phyloP scores from a whole-genome alignment of 257 asterid species.

The Nicotiana sylvestris region DNA sequence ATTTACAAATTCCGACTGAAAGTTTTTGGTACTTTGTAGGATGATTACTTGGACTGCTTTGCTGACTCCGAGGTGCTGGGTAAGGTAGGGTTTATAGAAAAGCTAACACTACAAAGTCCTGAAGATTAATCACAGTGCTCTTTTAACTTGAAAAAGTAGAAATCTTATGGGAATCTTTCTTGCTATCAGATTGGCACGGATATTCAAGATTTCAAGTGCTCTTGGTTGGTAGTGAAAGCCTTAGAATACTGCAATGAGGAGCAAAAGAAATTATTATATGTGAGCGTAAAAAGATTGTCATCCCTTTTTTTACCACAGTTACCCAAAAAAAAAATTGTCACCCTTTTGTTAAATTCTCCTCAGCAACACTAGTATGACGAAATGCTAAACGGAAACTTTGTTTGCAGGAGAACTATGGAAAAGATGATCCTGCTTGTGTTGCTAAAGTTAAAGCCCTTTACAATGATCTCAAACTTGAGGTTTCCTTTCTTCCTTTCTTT shows the following conservation, averaged over 20 bases:
- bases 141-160: not conserved
- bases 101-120: not conserved
- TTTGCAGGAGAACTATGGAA: conserved; percentile 44
- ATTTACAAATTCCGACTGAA: not conserved
- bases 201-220: conserved; percentile 41
- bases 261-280: conserved; percentile 28
- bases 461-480: conserved; percentile 37
- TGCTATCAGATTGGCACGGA: conserved; percentile 23
- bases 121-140: not conserved
- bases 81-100: conserved; percentile 23
- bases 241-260: conserved; percentile 27
- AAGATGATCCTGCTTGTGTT: conserved; percentile 28
- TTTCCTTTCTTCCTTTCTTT: not conserved
- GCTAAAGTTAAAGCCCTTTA: conserved; percentile 34
- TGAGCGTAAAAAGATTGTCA: conserved; percentile 5
- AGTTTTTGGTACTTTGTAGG: conserved; percentile 20
- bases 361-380: not conserved
- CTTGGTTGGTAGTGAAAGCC: conserved; percentile 43
- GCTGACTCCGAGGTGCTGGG: conserved; percentile 40
- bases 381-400: not conserved
- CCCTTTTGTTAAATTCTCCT: not conserved
- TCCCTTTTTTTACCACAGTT: not conserved
- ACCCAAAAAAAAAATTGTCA: not conserved
- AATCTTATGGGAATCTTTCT: not conserved
- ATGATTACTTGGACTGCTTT: conserved; percentile 42